Base-by-base conservation (phyloP, 768 basidiomycete species). In the Boletales sp. region DNA sequence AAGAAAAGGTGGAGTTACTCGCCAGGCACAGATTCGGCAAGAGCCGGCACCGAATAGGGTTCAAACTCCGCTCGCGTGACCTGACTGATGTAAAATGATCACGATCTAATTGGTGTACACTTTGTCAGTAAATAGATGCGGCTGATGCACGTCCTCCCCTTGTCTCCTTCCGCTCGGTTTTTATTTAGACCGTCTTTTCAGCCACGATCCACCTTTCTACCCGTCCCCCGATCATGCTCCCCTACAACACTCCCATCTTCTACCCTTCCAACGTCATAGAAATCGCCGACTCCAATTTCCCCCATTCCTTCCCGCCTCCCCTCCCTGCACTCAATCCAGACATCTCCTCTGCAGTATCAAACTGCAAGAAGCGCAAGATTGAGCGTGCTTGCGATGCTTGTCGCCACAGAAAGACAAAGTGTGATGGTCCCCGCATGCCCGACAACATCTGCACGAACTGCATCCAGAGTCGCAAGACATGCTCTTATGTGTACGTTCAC, bases 361-460 rank as follows among this genome's bases (percentile, higher is more conserved):
- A 51, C 7, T 65, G 51, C 58, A 67, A 73, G 66, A 76, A 69
- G 46, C 74, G 74, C 35, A 79, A 74, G 61, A 70, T 75, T 15
- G 77, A 80, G 31, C 71, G 82, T 15, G 81, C 82, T 11, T 84
- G 83, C 53, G 83, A 84, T 57, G 72, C 70, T 29, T 84, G 83
- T 56, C 69, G 83, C 14, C 71, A 77, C 30, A 74, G 76, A 39
- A 84, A 84, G 64, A 79, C 78, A 36, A 78, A 75, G 57, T 84
- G 83, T 57, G 81, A 84, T 60, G 82, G 82, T 8, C 73, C 80
- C 13, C 74, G 69, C 56, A 77, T 74, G 70, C 60, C 65, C 5
- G 70, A 76, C 48, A 75, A 78, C 47, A 51, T 74, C 18, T 86
- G 84, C 58, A 74, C 84, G 34, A 84, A 81, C 61, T 86, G 84